Conservation (phyloP, 306 rosid species). For the Prinsepia uniflora region DNA sequence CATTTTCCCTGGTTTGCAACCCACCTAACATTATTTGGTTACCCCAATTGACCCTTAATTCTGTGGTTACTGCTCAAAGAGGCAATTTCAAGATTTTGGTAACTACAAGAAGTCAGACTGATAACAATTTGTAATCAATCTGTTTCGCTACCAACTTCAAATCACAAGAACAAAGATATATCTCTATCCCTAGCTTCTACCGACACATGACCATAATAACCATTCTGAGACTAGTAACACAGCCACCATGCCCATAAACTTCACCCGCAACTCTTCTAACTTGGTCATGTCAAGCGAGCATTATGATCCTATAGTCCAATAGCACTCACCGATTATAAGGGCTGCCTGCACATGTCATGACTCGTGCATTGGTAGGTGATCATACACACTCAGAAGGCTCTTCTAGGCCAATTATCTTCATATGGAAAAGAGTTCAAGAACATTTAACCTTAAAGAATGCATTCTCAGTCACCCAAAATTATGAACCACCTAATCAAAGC, state of each 20-base stretch:
- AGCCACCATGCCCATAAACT: background rate
- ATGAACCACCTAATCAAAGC: background rate
- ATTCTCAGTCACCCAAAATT: background rate
- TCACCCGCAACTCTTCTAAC: background rate
- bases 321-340: background rate
- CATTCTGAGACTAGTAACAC: background rate
- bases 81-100: background rate
- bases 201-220: background rate
- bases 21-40: too few relatives aligned
- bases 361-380: background rate
- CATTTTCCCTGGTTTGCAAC: background rate
- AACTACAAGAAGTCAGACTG: background rate
- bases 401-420: background rate
- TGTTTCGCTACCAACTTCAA: background rate
- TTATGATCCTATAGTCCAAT: background rate
- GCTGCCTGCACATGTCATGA: background rate
- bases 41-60: too few relatives aligned
- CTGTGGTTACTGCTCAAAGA: background rate
- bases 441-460: background rate
- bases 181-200: background rate
- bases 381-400: background rate
- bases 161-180: background rate
- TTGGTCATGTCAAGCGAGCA: background rate
- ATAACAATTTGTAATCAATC: background rate
- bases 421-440: constrained; percentile 1